Evolutionary conservation across 257 asterid species (phyloP).

Genomic region (Lantana camara): DNA sequence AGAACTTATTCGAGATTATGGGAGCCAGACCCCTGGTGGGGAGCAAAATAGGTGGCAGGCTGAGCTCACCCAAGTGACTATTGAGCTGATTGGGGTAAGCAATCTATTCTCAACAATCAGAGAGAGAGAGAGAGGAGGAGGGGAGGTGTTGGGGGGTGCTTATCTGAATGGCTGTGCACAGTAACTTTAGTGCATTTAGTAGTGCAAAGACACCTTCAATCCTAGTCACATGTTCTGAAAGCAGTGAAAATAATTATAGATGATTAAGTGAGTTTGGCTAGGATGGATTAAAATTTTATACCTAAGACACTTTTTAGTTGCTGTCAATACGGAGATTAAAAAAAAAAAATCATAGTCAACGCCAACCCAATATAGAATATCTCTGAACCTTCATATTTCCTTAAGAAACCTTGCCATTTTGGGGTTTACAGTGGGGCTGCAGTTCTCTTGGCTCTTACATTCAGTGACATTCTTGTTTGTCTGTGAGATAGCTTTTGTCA

Average conservation of each 20-base stretch:
- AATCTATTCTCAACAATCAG: slow-evolving; percentile 8
- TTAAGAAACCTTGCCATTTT: background rate
- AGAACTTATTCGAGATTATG: slow-evolving; percentile 96
- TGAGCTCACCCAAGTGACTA: slow-evolving; percentile 90
- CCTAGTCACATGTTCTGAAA: background rate
- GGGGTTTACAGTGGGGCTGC: background rate
- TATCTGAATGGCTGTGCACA: background rate
- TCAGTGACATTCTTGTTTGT: too few relatives aligned
- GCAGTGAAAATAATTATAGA: background rate
- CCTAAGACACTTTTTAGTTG: too few relatives aligned
- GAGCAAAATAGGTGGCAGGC: slow-evolving; percentile 95
- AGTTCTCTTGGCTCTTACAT: background rate
- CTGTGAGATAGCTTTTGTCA: slow-evolving; percentile 2
- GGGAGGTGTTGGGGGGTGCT: too few relatives aligned
- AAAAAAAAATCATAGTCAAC: too few relatives aligned
- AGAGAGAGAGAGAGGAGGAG: too few relatives aligned
- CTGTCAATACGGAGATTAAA: too few relatives aligned
- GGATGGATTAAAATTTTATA: too few relatives aligned
- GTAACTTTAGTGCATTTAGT: slow-evolving; percentile 2
- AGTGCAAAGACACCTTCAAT: slow-evolving; percentile 2
- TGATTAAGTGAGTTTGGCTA: background rate
- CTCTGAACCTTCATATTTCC: background rate
- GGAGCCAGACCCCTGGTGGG: slow-evolving; percentile 76
- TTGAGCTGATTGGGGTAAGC: slow-evolving; percentile 95
- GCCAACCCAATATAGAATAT: background rate